phyloP scores from a whole-genome alignment of 106 monocot genomes.

The Agapanthus africanus region DNA sequence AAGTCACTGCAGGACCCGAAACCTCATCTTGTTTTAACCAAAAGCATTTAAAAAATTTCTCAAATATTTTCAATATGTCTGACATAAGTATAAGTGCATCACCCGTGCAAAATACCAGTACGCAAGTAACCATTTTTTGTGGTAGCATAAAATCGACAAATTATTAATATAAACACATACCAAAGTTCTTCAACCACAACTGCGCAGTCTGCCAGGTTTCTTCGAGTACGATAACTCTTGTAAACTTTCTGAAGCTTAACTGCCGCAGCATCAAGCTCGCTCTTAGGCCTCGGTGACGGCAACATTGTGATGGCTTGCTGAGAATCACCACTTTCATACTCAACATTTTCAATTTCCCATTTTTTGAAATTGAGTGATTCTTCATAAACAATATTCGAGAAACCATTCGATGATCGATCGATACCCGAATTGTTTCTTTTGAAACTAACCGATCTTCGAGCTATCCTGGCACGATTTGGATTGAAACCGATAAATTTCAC shows the following conservation, averaged over 20 bases:
- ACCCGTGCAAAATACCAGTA: too few relatives aligned
- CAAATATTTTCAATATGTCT: too few relatives aligned
- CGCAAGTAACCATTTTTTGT: too few relatives aligned
- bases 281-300: conserved; percentile 13
- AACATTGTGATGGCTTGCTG: background rate
- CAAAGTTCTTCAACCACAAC: conserved; percentile 63
- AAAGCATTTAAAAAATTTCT: too few relatives aligned
- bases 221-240: conserved; percentile 65
- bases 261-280: conserved; percentile 49
- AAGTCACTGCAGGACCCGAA: too few relatives aligned
- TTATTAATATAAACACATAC: conserved; percentile 11
- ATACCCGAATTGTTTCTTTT: background rate
- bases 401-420: background rate
- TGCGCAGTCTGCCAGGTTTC: conserved; percentile 72
- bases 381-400: background rate
- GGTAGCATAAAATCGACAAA: background rate
- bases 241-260: conserved; percentile 66
- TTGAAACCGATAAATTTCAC: background rate
- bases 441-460: background rate
- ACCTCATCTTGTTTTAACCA: too few relatives aligned
- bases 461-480: background rate
- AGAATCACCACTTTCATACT: background rate
- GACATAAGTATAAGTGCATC: too few relatives aligned
- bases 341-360: background rate
- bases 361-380: background rate